These are phyloP conservation scores for Arthrobotrys entomopaga DNA, from an alignment of 2,329 filamentous ascomycete genomes.

Conservation along the genomic window DNA sequence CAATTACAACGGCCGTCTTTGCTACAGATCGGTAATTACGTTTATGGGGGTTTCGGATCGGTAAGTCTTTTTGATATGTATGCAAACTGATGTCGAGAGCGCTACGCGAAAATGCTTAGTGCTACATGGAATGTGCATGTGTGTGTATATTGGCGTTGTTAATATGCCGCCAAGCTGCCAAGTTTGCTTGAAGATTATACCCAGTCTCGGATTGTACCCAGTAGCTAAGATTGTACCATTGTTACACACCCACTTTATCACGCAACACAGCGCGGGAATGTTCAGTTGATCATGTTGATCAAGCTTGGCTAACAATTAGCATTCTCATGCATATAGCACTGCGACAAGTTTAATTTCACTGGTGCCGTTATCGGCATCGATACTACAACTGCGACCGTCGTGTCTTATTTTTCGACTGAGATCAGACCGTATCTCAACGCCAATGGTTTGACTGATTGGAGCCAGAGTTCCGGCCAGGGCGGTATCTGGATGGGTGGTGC, in stretches of 20 bases:
- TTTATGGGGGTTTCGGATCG: conserved; percentile 64
- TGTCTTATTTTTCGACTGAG: conserved; percentile 63
- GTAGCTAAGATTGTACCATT: too few species aligned
- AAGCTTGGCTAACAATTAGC: too few species aligned
- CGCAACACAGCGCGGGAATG: neutral
- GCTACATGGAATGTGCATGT: too few species aligned
- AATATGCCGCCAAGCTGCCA: too few species aligned
- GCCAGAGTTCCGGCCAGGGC: conserved; percentile 62
- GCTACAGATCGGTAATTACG: conserved; percentile 16
- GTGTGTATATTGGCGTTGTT: too few species aligned
- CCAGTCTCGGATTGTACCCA: too few species aligned
- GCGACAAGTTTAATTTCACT: conserved; percentile 67
- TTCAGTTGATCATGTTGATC: neutral
- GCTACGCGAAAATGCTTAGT: too few species aligned
- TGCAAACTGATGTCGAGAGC: neutral
- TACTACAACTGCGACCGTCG: conserved; percentile 62
- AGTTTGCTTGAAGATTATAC: too few species aligned
- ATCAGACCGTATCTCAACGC: conserved; percentile 62
- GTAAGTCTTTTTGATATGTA: conserved; percentile 8
- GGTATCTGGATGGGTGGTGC: conserved; percentile 62
- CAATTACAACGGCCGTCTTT: conserved; percentile 66
- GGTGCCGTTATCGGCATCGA: conserved; percentile 65
- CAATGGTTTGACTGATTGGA: conserved; percentile 58
- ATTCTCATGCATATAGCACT: conserved; percentile 62
- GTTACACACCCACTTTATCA: neutral